Evolutionary conservation across 2,329 filamentous ascomycete species (phyloP), one percentile per base, ranked within the genome.

Genomic region (Neocucurbitaria cava): DNA sequence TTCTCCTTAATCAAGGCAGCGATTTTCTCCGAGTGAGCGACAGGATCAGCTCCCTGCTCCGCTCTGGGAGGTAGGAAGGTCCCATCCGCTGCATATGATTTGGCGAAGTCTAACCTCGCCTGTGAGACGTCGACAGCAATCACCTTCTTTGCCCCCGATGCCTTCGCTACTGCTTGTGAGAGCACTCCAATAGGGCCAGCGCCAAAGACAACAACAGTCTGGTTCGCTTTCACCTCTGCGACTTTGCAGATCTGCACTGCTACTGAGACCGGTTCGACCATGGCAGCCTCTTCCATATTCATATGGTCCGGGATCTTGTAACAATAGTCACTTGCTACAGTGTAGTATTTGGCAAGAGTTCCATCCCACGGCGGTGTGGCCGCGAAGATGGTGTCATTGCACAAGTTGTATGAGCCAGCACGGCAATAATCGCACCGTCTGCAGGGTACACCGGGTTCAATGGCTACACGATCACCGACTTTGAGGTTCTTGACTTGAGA

Each of bases 381-480:
- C 0, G 65, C 65, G 23, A 70, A 70, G 17, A 51, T 52, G 35
- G 62, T 69, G 20, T 56, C 56, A 23, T 58, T 49, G 53, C 68
- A 70, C 1, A 70, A 52, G n/a, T 68, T 65, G 43, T 70, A 70
- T 11, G 31, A 39, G 23, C 61, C 64, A 20, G 39, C 44, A n/a
- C 56, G 52, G 35, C 64, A 65, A 9, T 41, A 36, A n/a, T 58
- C 57, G 53, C 68, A 71, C 5, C 49, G 49, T 6, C 56, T 59
- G 31, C 64, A 65, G 8, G 60, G 61, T 8, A 69, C 49, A 7
- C 68, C 68, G 8, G 68, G 68, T 33, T 71, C 68, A 13, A 72
- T 59, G 5, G 69, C 68, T 0, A 72, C 69, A 5, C 65, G 60
- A 30, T 73, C 69, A 8, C 68, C 69, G 1, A 62, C 47, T n/a